Base-by-base conservation (phyloP, 805 yeast species). In the Yarrowia sp. region DNA sequence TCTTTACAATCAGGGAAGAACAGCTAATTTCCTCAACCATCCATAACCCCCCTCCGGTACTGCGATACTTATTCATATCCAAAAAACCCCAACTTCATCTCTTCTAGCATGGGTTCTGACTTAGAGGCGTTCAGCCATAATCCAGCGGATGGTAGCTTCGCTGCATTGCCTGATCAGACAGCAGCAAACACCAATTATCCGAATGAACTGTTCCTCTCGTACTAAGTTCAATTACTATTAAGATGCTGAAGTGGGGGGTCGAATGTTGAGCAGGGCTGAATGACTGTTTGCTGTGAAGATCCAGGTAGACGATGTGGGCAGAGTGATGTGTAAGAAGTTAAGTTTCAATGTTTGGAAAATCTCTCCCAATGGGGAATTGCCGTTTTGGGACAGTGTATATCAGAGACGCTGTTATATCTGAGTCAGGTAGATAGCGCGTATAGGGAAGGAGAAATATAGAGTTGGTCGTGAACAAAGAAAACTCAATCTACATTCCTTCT, bases 71-170 rank as follows among this genome's bases (percentile, higher is more conserved):
- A 72, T 74, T 75, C 75, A 73, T 68, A 73, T 75, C 73, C 77
- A 72, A 68, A 77, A 21, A 73, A 73, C 69, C 27, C 47, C 29
- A 22, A 7, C 72, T 74, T 76, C 77, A 71, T 74, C 78, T 77
- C 39, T 77, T 69, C 77, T 76, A 67, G 86, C 84, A 65, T 81
- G 80, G 77, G 82, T 81, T 66, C 84, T 84, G 78, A 73, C 77
- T 74, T 74, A 74, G 78, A 76, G 77, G 78, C 78, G 78, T 75
- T 76, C 78, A 76, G 78, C 78, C 78, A 72, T 76, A 70, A 76
- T 77, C 79, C 79, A 74, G 76, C 78, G 73, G 79, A 76, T 77
- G 79, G 78, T 76, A n/a, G 78, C 78, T 75, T 74, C 78, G 77
- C 78, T 75, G 77, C 78, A 73, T 75, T 33, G 77, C 78, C 78